Evolutionary conservation across 1,284 basidiomycete species (phyloP).

Genomic region (Boletellus dicymbophilus): DNA sequence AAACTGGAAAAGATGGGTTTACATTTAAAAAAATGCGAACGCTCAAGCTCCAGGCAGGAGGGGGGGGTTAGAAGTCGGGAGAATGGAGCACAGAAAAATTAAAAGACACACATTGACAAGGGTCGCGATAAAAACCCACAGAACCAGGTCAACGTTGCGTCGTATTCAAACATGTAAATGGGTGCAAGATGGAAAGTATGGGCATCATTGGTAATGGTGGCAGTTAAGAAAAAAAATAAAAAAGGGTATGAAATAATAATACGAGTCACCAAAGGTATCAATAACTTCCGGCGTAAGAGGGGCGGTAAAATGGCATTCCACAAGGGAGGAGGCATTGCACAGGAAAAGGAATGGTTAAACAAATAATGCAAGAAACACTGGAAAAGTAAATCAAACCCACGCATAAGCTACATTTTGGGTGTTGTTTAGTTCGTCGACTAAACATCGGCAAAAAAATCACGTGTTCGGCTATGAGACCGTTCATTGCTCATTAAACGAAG

Average conservation of each 20-base stretch:
- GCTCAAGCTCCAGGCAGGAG: constrained; percentile 21
- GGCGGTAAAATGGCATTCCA: constrained; percentile 1
- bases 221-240: constrained; percentile 1
- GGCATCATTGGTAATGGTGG: background rate
- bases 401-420: constrained; percentile 21
- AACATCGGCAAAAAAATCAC: constrained; percentile 1
- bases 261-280: constrained; percentile 20
- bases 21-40: constrained; percentile 11
- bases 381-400: no score
- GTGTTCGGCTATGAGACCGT: background rate
- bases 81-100: background rate
- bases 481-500: background rate
- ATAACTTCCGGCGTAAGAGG: constrained; percentile 13
- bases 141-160: background rate
- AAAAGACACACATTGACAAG: background rate
- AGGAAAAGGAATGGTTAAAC: background rate
- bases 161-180: background rate
- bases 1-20: background rate
- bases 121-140: background rate
- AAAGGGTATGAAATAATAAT: constrained; percentile 20
- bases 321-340: background rate
- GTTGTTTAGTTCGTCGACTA: background rate
- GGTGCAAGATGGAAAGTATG: background rate
- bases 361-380: constrained; percentile 11
- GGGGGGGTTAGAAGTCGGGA: background rate